A percentile compares a stretch with the other conserved stretches of the same genome.
Conservation (phyloP, 306 rosid species). For the Begonia peltatifolia region DNA sequence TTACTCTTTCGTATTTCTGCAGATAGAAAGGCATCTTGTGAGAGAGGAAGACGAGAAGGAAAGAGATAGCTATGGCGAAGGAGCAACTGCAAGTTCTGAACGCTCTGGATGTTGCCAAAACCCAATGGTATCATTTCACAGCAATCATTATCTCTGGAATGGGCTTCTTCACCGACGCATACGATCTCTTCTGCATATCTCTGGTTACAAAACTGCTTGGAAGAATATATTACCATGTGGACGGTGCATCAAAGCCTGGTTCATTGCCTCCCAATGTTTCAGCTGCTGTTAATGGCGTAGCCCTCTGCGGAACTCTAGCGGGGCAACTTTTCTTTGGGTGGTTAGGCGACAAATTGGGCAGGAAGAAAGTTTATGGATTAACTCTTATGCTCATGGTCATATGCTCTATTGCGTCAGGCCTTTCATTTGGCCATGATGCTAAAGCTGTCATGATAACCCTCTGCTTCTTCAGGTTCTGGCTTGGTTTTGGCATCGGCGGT, state of each 20-base stretch:
- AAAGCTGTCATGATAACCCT: constrained; percentile 52
- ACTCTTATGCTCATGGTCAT: constrained; percentile 58
- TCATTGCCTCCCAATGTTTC: constrained; percentile 55
- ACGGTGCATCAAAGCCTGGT: constrained; percentile 40
- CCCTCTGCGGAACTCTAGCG: constrained; percentile 46
- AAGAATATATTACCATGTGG: constrained; percentile 55
- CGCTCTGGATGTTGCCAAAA: constrained; percentile 55
- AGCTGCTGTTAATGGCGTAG: constrained; percentile 63
- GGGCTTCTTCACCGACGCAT: constrained; percentile 86
- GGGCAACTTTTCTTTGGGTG: constrained; percentile 86
- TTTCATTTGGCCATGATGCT: constrained; percentile 41
- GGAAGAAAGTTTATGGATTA: constrained; percentile 60
- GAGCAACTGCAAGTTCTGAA: constrained; percentile 40
- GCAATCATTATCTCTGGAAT: constrained; percentile 65
- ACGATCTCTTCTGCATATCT: constrained; percentile 59
- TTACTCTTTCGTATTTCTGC: too few relatives aligned
- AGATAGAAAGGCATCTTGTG: not conserved
- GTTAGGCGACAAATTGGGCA: constrained; percentile 67
- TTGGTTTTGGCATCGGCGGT: constrained; percentile 73
- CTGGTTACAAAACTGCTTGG: constrained; percentile 69
- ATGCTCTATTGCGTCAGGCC: constrained; percentile 54
- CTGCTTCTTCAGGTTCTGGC: constrained; percentile 72
- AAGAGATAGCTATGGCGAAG: constrained; percentile 23
- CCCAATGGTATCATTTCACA: constrained; percentile 70
- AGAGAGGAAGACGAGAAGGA: not conserved